Base-by-base conservation (phyloP, 2,329 filamentous ascomycete genomes). In the Clarireedia sp. region DNA sequence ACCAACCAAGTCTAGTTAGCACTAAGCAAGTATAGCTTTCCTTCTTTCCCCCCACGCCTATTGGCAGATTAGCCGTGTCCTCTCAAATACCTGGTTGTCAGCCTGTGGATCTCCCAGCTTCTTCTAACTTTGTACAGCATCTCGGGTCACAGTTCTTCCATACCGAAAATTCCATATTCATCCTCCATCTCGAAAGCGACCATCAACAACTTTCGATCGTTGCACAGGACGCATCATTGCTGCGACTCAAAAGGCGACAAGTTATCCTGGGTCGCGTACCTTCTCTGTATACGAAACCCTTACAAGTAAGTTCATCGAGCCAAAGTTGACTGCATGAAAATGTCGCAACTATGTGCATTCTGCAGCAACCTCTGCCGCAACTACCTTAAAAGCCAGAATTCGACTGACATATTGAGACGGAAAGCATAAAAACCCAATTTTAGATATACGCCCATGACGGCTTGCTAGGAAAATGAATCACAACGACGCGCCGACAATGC, bases 401-500 rank as follows among this genome's bases (percentile, higher is more conserved):
- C 54, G 59, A 61, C 62, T 65, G 57, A 64, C 62, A 21, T 21
- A 59, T 56, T 53, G 47, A 49, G 52, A 51, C 26, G 29, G 54
- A 55, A 48, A 57, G 59, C 54, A 56, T 12, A 5, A 55, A 45
- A 51, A 60, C 52, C 57, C n/a, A 49, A 45, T 51, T 50, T 40
- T 51, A 55, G 8, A 24, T 6, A 41, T 24, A 57, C 43, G 45
- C 48, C 47, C 56, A 64, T 66, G 63, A 62, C 44, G 55, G 54
- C 12, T 38, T 36, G 33, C 48, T 57, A 55, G 59, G 19, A 43
- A 43, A n/a, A 59, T 58, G 49, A 59, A 61, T 48, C 53, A 60
- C 44, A 62, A 57, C 52, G 60, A 66, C 57, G 62, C 62, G 60
- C 57, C 59, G 46, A 62, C 58, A 24, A 69, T 68, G 66, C 64